Evolutionary conservation across 768 basidiomycete genomes (phyloP), one percentile per base, ranked within the genome.

Genomic region (Tephrocybe sp.): DNA sequence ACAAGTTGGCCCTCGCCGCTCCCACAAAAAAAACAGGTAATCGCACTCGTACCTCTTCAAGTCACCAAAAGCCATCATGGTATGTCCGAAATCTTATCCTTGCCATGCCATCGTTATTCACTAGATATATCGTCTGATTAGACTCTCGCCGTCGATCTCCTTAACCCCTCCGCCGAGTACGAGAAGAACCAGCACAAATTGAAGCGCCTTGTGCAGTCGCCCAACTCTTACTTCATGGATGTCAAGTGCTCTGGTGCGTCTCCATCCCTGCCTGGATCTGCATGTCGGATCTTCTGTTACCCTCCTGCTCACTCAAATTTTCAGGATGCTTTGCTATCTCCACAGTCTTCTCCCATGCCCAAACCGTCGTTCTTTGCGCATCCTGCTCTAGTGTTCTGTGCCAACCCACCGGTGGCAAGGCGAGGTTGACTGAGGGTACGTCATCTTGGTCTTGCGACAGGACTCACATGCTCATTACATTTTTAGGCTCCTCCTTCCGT

Each of bases 171-270:
- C 53, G 72, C 82, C 60, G 90, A 92, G 69, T 72, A 83, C 62
- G 90, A 96, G 76, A 85, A 76, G 72, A 85, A 79, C 72, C 87
- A 84, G 72, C 96, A 98, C 89, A 98, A 98, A 82, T 90, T 98
- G 72, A 98, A 99, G 84, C 88, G 94, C 70, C 87, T 98, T 63
- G 97, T 99, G 62, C 97, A 98, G 75, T 87, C 87, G 47, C 97
- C 97, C 59, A 93, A 98, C 76, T 98, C 96, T 32, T 98, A 92
- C 77, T 98, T 98, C 77, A 98, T 99, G 97, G 97, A 99, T 65
- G 95, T 98, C 64, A 99, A 98, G 75, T 98, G 96, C 76, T 87
- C 96, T 62, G 94, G 92, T 92, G 55, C 53, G 85, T 74, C 22
- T n/a, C 14, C 32, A 8, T 42, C 39, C 14, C 23, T 49, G 19